Conservation (phyloP, 208 protist genomes). For the Crithidia fasciculata region DNA sequence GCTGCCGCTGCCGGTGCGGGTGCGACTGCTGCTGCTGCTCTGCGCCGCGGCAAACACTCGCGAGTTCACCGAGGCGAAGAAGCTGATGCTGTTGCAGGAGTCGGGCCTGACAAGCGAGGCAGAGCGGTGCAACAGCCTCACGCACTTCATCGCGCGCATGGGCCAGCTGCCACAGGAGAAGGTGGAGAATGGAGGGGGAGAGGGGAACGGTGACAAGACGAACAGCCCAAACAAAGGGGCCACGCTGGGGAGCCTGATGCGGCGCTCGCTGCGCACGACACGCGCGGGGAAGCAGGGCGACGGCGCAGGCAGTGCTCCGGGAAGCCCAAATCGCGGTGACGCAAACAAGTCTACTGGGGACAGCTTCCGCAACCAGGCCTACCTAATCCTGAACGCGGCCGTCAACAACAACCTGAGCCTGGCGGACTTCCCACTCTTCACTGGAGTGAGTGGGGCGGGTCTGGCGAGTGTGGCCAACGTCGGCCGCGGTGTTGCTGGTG, state of each 20-base stretch:
- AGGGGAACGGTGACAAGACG: slow-evolving; percentile 6
- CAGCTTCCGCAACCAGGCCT: slow-evolving; percentile 57
- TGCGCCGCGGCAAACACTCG: slow-evolving; percentile 46
- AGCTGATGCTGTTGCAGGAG: slow-evolving; percentile 66
- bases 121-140: slow-evolving; percentile 43
- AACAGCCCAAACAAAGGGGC: slow-evolving; percentile 9
- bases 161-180: slow-evolving; percentile 43
- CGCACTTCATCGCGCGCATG: slow-evolving; percentile 44
- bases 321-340: slow-evolving; percentile 1
- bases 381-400: slow-evolving; percentile 65
- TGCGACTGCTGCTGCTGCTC: slow-evolving; percentile 66
- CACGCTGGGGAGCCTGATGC: slow-evolving; percentile 13
- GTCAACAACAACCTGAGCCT: slow-evolving; percentile 50
- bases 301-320: not conserved
- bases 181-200: slow-evolving; percentile 1
- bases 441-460: slow-evolving; percentile 19
- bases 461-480: slow-evolving; percentile 12
- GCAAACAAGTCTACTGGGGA: slow-evolving; percentile 30
- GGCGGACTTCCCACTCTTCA: slow-evolving; percentile 68
- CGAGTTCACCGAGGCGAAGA: slow-evolving; percentile 72
- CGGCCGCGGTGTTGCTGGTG: slow-evolving; percentile 2
- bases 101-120: slow-evolving; percentile 48
- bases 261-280: slow-evolving; percentile 29
- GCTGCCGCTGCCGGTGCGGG: slow-evolving; percentile 50
- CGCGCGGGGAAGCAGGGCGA: slow-evolving; percentile 8